A percentile compares a stretch with the other conserved stretches of the same genome.
These are phyloP conservation scores for Penicillium sp. DNA, from an alignment of 2,329 filamentous ascomycete genomes.

Conservation along the genomic window DNA sequence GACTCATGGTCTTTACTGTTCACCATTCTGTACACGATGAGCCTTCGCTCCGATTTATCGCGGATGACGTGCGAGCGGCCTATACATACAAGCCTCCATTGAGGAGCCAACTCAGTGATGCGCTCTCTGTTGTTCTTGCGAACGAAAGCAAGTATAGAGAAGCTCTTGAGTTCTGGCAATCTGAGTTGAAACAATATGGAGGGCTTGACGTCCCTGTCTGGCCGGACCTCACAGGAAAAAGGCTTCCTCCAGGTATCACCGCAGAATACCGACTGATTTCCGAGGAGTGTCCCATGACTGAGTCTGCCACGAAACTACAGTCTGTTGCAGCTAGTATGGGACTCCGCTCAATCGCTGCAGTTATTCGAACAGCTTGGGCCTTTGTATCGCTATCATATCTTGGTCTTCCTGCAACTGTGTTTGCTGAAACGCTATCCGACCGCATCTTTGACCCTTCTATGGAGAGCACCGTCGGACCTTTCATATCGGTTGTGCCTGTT, in stretches of 20 bases:
- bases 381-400: slow-evolving; percentile 34
- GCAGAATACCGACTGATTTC: slow-evolving; percentile 27
- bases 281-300: slow-evolving; percentile 22
- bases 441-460: slow-evolving; percentile 34
- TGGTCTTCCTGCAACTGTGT: slow-evolving; percentile 32
- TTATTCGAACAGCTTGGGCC: slow-evolving; percentile 38
- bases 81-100: slow-evolving; percentile 28
- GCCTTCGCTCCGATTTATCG: slow-evolving; percentile 35
- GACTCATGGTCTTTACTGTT: slow-evolving; percentile 42
- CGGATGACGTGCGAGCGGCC: slow-evolving; percentile 31
- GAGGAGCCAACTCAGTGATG: slow-evolving; percentile 35
- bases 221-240: slow-evolving; percentile 34
- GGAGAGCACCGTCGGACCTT: slow-evolving; percentile 36
- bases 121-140: slow-evolving; percentile 30
- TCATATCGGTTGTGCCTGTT: slow-evolving; percentile 41
- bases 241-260: slow-evolving; percentile 17
- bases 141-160: slow-evolving; percentile 21
- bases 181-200: slow-evolving; percentile 29
- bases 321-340: slow-evolving; percentile 28
- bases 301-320: slow-evolving; percentile 26
- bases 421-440: slow-evolving; percentile 40
- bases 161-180: slow-evolving; percentile 32
- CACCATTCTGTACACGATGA: slow-evolving; percentile 43
- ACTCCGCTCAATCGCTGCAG: slow-evolving; percentile 34
- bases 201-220: slow-evolving; percentile 31